These are phyloP conservation scores for Citrus sp. DNA, from an alignment of 345 rosid species.

Conservation along the genomic window DNA sequence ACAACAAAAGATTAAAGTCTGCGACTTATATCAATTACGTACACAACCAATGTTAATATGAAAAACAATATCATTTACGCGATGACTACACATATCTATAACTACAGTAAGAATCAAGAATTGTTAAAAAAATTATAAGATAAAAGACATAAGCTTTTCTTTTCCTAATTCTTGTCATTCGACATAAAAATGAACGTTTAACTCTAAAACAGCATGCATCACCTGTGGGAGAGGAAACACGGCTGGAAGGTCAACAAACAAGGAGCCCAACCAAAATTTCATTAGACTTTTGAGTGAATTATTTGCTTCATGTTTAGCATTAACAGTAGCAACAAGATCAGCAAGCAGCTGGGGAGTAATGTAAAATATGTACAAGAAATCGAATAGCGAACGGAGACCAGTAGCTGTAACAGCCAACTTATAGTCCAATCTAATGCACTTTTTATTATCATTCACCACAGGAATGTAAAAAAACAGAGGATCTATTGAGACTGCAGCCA, in stretches of 20 bases:
- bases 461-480: slow-evolving; percentile 91
- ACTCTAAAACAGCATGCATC: not conserved
- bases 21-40: not conserved
- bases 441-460: slow-evolving; percentile 41
- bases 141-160: no score
- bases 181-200: no score
- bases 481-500: slow-evolving; percentile 80
- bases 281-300: not conserved
- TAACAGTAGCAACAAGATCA: slow-evolving; percentile 22
- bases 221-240: slow-evolving; percentile 50
- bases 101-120: no score
- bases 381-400: slow-evolving; percentile 72
- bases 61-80: not conserved
- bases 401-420: slow-evolving; percentile 77
- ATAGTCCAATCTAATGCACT: slow-evolving; percentile 62
- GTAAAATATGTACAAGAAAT: slow-evolving; percentile 67
- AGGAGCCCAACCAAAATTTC: not conserved
- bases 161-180: not conserved
- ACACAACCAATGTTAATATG: no score
- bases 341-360: slow-evolving; percentile 78
- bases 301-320: no score
- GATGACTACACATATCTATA: no score
- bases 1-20: not conserved
- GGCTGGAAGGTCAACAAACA: slow-evolving; percentile 36
- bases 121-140: no score